phyloP scores from a whole-genome alignment of 495 filamentous ascomycete genomes.

The Chlorociboria aeruginascens region DNA sequence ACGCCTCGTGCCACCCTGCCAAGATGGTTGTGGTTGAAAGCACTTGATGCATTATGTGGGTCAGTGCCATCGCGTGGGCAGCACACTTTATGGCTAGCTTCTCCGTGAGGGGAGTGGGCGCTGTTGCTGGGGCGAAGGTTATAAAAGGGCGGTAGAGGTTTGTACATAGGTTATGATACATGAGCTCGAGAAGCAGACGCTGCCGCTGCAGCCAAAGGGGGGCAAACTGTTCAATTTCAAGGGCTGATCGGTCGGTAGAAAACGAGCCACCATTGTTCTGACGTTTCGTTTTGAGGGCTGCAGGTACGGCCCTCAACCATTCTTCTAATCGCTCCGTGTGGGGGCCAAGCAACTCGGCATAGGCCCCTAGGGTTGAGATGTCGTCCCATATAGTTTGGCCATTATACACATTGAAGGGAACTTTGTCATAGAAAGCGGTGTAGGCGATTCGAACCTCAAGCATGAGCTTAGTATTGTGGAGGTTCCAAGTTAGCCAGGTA shows the following conservation, averaged over 20 bases:
- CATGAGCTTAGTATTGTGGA: constrained; percentile 29
- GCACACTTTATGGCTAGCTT: constrained; percentile 26
- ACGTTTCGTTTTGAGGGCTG: too few relatives aligned
- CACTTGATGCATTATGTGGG: constrained; percentile 36
- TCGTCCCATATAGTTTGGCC: too few relatives aligned
- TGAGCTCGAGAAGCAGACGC: constrained; percentile 36
- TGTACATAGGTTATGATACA: constrained; percentile 34
- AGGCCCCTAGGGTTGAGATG: too few relatives aligned
- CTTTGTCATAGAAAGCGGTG: too few relatives aligned
- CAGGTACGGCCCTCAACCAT: too few relatives aligned
- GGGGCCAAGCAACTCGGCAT: not conserved
- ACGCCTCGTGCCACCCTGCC: constrained; percentile 36
- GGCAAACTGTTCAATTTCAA: constrained; percentile 25
- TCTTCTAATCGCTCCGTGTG: not conserved
- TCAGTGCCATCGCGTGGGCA: constrained; percentile 37
- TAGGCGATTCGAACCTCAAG: constrained; percentile 19
- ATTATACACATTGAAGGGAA: too few relatives aligned
- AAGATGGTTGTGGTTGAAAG: constrained; percentile 32
- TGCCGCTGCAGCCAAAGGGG: constrained; percentile 36
- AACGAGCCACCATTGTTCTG: not conserved
- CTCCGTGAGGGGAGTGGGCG: constrained; percentile 18
- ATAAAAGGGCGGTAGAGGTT: constrained; percentile 38
- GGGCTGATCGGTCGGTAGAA: not conserved
- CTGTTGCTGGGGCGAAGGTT: constrained; percentile 19
- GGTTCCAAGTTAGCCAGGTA: constrained; percentile 7